These are phyloP conservation scores for grape (Vitis vinifera) DNA, from an alignment of 164 flowering plant species.

Conservation along the genomic window DNA sequence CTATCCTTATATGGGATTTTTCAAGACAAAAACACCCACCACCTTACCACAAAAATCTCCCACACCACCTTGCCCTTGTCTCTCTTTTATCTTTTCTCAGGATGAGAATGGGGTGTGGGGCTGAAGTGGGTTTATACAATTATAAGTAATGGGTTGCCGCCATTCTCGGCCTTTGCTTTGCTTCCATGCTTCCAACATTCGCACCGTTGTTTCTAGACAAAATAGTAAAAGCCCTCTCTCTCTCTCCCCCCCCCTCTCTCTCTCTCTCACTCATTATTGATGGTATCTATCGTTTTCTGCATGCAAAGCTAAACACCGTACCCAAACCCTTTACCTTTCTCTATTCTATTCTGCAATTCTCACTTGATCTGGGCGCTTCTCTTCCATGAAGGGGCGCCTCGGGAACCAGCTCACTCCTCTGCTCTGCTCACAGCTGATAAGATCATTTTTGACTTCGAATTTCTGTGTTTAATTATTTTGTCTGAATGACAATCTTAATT, in stretches of 20 bases:
- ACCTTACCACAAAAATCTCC: too few relatives aligned
- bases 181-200: slow-evolving; percentile 66
- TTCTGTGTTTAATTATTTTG: too few relatives aligned
- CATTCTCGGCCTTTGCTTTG: slow-evolving; percentile 44
- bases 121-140: not conserved
- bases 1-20: not conserved
- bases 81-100: too few relatives aligned
- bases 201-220: slow-evolving; percentile 33
- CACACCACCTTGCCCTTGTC: too few relatives aligned
- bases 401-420: too few relatives aligned
- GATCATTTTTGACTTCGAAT: too few relatives aligned
- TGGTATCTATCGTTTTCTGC: slow-evolving; percentile 26
- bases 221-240: slow-evolving; percentile 3
- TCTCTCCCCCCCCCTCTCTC: slow-evolving; percentile 10
- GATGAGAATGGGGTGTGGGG: slow-evolving; percentile 4
- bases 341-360: not conserved
- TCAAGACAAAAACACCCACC: too few relatives aligned
- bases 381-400: not conserved
- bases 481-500: too few relatives aligned
- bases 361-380: not conserved
- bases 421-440: too few relatives aligned
- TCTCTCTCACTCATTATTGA: slow-evolving; percentile 20
- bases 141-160: slow-evolving; percentile 35
- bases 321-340: not conserved
- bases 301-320: slow-evolving; percentile 12